Evolutionary conservation across 108 stramenopile genomes (phyloP).

Genomic region (Nitzschia sp.): DNA sequence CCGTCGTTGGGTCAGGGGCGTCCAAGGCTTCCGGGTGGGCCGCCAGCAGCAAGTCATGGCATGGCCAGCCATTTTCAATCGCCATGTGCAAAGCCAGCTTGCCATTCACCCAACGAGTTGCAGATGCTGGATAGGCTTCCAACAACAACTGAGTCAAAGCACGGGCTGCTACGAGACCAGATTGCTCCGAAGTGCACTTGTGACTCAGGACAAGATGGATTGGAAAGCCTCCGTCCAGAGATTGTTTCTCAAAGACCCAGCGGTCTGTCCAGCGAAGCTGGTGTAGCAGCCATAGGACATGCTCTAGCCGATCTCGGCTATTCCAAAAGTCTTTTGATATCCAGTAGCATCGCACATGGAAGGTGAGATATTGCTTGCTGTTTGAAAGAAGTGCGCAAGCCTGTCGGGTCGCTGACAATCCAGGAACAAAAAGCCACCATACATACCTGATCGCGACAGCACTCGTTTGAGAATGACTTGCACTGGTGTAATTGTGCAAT

Average conservation of each 20-base stretch:
- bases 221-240: constrained; percentile 38
- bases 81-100: constrained; percentile 56
- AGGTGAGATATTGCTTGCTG: not conserved
- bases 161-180: constrained; percentile 49
- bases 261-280: constrained; percentile 17
- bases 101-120: constrained; percentile 25
- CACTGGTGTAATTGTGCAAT: constrained; percentile 6
- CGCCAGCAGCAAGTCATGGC: constrained; percentile 42
- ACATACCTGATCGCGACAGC: constrained; percentile 22
- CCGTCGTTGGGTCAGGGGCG: constrained; percentile 16
- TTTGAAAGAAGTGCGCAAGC: too few relatives aligned
- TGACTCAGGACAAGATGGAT: constrained; percentile 46
- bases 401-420: too few relatives aligned
- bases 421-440: not conserved
- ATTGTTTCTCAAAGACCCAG: constrained; percentile 17
- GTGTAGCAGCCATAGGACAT: constrained; percentile 21
- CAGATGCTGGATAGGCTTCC: constrained; percentile 23
- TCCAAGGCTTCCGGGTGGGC: constrained; percentile 31
- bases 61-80: constrained; percentile 67
- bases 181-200: constrained; percentile 41
- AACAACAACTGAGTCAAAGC: constrained; percentile 37
- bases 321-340: constrained; percentile 16
- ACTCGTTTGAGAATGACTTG: constrained; percentile 18
- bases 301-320: not conserved
- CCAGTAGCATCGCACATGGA: not conserved